phyloP scores from a whole-genome alignment of 1,284 basidiomycete species.

The Microstroma glucosiphilum region DNA sequence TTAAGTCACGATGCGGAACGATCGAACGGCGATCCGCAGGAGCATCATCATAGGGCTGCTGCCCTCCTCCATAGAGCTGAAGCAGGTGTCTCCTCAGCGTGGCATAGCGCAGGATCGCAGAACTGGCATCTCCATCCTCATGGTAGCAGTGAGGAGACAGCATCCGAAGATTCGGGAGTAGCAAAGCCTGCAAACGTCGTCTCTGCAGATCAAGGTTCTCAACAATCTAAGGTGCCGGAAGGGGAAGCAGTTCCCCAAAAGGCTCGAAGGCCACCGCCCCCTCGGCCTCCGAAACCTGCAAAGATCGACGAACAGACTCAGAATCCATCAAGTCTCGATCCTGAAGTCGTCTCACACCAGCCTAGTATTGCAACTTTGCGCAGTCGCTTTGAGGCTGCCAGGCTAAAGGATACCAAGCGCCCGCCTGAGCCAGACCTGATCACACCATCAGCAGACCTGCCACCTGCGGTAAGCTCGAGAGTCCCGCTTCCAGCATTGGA shows the following conservation, averaged over 20 bases:
- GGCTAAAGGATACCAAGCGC: too few species aligned
- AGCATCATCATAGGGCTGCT: too few species aligned
- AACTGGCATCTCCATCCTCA: neutral
- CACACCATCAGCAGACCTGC: neutral
- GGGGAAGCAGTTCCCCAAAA: neutral
- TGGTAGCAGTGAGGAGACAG: neutral
- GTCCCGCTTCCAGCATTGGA: neutral
- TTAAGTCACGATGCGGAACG: too few species aligned
- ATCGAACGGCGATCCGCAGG: too few species aligned
- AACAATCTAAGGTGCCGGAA: neutral
- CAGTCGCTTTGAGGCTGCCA: neutral
- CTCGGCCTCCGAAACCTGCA: conserved; percentile 2
- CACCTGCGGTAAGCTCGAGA: neutral
- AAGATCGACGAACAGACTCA: neutral
- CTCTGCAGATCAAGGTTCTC: neutral
- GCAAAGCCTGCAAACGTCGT: neutral
- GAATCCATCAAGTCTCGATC: neutral
- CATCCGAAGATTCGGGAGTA: too few species aligned
- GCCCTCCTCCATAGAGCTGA: neutral
- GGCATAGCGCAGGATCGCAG: neutral
- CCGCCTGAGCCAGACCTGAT: too few species aligned
- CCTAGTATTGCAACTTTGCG: neutral
- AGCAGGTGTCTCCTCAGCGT: neutral
- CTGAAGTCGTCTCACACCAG: neutral
- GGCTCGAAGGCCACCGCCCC: conserved; percentile 2